Conservation (phyloP, 2,329 filamentous ascomycete genomes). For the Chrysoporthe deuterocubensis region DNA sequence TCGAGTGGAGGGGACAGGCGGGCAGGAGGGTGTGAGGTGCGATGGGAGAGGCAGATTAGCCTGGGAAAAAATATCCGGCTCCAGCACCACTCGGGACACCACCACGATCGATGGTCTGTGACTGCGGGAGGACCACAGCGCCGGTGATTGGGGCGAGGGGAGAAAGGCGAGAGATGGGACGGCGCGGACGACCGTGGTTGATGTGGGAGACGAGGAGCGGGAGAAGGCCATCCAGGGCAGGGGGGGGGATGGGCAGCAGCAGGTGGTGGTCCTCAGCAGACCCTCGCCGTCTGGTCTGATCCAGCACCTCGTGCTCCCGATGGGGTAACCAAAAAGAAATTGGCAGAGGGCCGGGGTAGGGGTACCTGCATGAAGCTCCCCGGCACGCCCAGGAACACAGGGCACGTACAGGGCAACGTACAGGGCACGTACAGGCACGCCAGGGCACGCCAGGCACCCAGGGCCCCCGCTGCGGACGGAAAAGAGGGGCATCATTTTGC, state of each 20-base stretch:
- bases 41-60: constrained; percentile 9
- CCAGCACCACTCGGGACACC: constrained; percentile 4
- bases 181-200: not conserved
- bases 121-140: not conserved
- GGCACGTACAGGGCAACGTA: no score
- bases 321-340: constrained; percentile 5
- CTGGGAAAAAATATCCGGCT: not conserved
- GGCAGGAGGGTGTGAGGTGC: not conserved
- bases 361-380: constrained; percentile 15
- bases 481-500: constrained; percentile 17
- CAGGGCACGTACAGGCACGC: not conserved
- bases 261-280: not conserved
- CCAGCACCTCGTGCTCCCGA: not conserved
- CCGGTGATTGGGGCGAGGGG: not conserved
- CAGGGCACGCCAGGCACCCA: not conserved
- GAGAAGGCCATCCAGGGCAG: not conserved
- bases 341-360: constrained; percentile 4
- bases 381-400: not conserved
- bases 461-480: not conserved
- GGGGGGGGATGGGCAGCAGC: not conserved
- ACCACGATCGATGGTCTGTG: constrained; percentile 1
- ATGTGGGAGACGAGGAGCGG: not conserved
- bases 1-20: not conserved
- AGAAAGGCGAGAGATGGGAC: not conserved
- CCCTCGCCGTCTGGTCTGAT: not conserved